Conservation (phyloP, 345 rosid species). For the Populus pruinosa region DNA sequence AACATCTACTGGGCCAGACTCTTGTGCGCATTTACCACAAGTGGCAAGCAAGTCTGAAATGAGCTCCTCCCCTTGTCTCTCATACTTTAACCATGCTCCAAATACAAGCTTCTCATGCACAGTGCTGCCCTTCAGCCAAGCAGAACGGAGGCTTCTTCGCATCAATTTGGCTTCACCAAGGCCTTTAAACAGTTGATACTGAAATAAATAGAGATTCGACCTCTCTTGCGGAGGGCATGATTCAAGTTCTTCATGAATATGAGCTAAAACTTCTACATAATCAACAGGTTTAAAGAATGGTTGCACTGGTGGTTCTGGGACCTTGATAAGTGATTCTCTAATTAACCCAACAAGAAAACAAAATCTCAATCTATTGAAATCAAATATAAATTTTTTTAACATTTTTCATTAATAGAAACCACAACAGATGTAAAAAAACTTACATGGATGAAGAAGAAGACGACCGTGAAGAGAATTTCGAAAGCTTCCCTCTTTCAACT, state of each 20-base stretch:
- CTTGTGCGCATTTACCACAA: constrained; percentile 69
- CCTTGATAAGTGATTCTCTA: constrained; percentile 95
- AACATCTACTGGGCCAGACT: constrained; percentile 68
- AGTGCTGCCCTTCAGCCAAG: constrained; percentile 83
- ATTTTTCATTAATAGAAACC: not conserved
- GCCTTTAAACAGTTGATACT: constrained; percentile 88
- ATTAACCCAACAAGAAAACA: constrained; percentile 1
- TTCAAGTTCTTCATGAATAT: constrained; percentile 95
- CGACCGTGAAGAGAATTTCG: constrained; percentile 46
- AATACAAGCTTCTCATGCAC: constrained; percentile 86
- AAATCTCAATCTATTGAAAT: constrained; percentile 13
- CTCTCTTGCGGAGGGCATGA: constrained; percentile 61
- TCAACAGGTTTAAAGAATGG: constrained; percentile 83
- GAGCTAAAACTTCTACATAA: constrained; percentile 93
- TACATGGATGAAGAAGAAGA: constrained; percentile 66
- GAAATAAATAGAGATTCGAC: constrained; percentile 66
- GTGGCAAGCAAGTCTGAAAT: constrained; percentile 72
- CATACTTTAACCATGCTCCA: constrained; percentile 89
- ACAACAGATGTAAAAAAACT: constrained; percentile 26
- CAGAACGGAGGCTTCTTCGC: constrained; percentile 83
- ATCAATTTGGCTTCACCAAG: constrained; percentile 83
- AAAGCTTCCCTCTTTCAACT: constrained; percentile 91
- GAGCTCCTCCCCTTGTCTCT: constrained; percentile 86
- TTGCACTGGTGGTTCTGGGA: constrained; percentile 69
- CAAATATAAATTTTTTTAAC: not conserved